A percentile compares a stretch with the other conserved stretches of the same genome.
Evolutionary conservation across 2,329 filamentous ascomycete genomes (phyloP).

Genomic region (Cercospora brassicicola): DNA sequence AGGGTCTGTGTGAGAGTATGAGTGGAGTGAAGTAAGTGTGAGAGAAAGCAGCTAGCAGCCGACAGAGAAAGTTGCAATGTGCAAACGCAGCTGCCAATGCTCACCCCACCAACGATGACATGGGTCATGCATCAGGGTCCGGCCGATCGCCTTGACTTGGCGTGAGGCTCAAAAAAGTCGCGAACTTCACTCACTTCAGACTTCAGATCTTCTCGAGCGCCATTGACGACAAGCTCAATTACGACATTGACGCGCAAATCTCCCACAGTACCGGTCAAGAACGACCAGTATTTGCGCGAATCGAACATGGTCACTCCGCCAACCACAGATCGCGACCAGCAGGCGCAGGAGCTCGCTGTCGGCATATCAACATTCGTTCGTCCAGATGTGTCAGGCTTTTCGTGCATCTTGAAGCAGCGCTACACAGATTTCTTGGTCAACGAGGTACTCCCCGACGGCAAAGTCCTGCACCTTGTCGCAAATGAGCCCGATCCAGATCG

Average conservation of each 20-base stretch:
- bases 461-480: conserved; percentile 69
- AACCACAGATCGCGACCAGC: conserved; percentile 15
- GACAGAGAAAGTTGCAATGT: background rate
- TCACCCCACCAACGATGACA: conserved; percentile 5
- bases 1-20: background rate
- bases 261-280: background rate
- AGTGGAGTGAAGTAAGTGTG: background rate
- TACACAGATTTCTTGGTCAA: conserved; percentile 94
- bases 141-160: background rate
- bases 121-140: background rate
- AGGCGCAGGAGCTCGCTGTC: conserved; percentile 45
- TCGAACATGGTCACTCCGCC: conserved; percentile 1
- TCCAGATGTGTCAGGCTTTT: conserved; percentile 58
- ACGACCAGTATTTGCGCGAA: background rate
- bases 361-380: conserved; percentile 67
- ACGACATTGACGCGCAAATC: background rate
- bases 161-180: conserved; percentile 3
- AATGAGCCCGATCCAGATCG: conserved; percentile 34
- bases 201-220: background rate
- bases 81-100: conserved; percentile 5
- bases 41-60: background rate
- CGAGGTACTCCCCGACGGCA: conserved; percentile 74
- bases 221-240: background rate
- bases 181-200: background rate
- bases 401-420: conserved; percentile 68